Conservation (phyloP, 2,329 filamentous ascomycete genomes). For the Colletotrichum endophyticum region DNA sequence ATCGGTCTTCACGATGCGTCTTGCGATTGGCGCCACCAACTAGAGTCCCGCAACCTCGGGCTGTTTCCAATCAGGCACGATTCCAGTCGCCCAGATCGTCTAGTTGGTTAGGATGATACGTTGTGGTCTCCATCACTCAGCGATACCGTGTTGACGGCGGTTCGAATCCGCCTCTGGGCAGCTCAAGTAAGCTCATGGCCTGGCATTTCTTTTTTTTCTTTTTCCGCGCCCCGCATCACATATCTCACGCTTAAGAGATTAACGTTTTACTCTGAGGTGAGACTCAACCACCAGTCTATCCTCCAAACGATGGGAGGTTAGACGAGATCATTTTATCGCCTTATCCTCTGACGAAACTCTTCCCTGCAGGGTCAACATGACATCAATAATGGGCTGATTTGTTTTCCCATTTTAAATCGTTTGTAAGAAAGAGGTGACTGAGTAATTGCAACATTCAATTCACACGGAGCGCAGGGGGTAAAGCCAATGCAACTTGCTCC, state of each 20-base stretch:
- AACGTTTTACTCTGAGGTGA: not conserved
- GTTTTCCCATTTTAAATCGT: not conserved
- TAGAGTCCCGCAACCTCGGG: not conserved
- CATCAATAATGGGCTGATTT: not conserved
- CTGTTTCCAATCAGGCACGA: not conserved
- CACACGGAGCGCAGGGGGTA: not conserved
- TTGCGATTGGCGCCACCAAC: not conserved
- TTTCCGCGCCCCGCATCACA: not conserved
- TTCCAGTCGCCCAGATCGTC: not conserved
- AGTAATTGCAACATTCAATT: not conserved
- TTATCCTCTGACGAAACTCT: not conserved
- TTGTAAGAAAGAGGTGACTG: not conserved
- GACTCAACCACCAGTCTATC: not conserved
- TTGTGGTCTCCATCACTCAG: slow-evolving; percentile 2
- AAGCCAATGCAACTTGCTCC: not conserved
- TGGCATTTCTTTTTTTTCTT: not conserved
- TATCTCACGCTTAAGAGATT: not conserved
- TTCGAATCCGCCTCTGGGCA: slow-evolving; percentile 11
- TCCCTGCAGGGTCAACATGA: not conserved
- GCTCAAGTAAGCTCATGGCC: not conserved
- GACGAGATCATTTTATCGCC: not conserved
- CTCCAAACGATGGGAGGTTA: not conserved
- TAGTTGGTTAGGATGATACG: slow-evolving; percentile 11
- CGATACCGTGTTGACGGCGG: slow-evolving; percentile 4
- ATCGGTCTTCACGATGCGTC: not conserved